Percentiles rank a stretch among this genome's conserved stretches.
phyloP scores from a whole-genome alignment of 495 filamentous ascomycete species.

The Aspergillus coremiiformis region DNA sequence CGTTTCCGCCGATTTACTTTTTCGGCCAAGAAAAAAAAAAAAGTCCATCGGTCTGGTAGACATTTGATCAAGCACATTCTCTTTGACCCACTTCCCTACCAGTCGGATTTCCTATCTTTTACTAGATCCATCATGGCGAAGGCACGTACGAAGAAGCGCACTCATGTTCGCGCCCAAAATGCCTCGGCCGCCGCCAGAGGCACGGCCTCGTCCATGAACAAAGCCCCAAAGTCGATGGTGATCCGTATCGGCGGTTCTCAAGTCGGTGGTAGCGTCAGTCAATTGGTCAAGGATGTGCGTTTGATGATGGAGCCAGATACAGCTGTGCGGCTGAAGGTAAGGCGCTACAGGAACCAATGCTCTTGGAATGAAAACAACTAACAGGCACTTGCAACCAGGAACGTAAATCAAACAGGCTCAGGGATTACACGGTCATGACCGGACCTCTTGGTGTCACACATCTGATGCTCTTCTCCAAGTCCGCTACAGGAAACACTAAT shows the following conservation, averaged over 20 bases:
- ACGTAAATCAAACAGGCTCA: slow-evolving; percentile 78
- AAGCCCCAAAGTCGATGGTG: slow-evolving; percentile 91
- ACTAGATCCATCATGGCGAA: slow-evolving; percentile 59
- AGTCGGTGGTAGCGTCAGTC: slow-evolving; percentile 83
- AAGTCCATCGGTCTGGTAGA: slow-evolving; percentile 17
- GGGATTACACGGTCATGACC: slow-evolving; percentile 93
- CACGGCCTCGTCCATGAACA: slow-evolving; percentile 37
- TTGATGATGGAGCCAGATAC: slow-evolving; percentile 94
- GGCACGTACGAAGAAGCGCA: slow-evolving; percentile 79
- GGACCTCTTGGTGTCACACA: slow-evolving; percentile 92
- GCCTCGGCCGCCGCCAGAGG: slow-evolving; percentile 45
- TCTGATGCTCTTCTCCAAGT: slow-evolving; percentile 89
- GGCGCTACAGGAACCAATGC: not conserved
- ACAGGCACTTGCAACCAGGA: slow-evolving; percentile 44
- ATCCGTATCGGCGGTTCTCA: slow-evolving; percentile 93
- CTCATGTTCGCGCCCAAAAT: slow-evolving; percentile 66
- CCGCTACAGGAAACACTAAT: slow-evolving; percentile 83
- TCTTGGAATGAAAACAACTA: slow-evolving; percentile 4
- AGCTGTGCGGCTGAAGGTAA: slow-evolving; percentile 67
- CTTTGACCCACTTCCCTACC: slow-evolving; percentile 6
- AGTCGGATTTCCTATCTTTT: slow-evolving; percentile 4
- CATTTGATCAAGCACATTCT: slow-evolving; percentile 7
- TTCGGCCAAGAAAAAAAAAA: slow-evolving; percentile 34
- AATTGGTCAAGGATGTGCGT: slow-evolving; percentile 86
- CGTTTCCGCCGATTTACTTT: slow-evolving; percentile 25